Base-by-base conservation (phyloP, 2,329 filamentous ascomycete genomes). In the Ophiostoma sp. region DNA sequence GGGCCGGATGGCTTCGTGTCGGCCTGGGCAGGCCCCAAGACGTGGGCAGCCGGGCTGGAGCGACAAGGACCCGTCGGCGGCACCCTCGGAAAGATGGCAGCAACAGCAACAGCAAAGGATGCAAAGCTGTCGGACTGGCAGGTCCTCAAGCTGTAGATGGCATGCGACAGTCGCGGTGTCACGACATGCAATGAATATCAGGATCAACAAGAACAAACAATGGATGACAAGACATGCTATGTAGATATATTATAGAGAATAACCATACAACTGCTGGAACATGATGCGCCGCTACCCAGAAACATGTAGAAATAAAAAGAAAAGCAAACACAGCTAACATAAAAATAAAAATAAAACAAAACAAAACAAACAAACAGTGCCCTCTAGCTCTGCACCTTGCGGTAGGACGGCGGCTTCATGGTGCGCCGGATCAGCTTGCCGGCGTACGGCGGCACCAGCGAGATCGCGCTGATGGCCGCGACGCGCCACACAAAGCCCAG, bases 401-500 rank as follows among this genome's bases (percentile, higher is more conserved):
- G 86, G 81, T 97, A 98, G 77, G 91, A 96, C 27, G 94, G 94
- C 73, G 95, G 95, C 80, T 91, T 94, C 84, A 96, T 89, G 72
- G 89, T 93, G 77, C 93, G 85, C 76, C 91, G 85, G 74, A 97
- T 90, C 72, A 96, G 79, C 82, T 98, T 98, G 27, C 87, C 93
- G 68, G 88, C 90, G 81, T 94, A 97, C 1, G 94, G 92, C 23
- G 95, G 95, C 67, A 96, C 86, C 70, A 98, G 80, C 60, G 91
- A 92, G 64, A 97, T 88, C 8, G 91, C 89, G 57, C 85, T 86
- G 69, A 98, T 93, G 48, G 91, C 93, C 7, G 86, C 82, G 44
- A 96, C 90, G 69, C 93, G 89, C 95, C 95, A 99, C 73, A 93
- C 82, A 80, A 97, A 99, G 23, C 88, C 93, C 79, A 91, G 89